Evolutionary conservation across 78 protist genomes (phyloP).

Genomic region (Anaeramoeba flamelloides): DNA sequence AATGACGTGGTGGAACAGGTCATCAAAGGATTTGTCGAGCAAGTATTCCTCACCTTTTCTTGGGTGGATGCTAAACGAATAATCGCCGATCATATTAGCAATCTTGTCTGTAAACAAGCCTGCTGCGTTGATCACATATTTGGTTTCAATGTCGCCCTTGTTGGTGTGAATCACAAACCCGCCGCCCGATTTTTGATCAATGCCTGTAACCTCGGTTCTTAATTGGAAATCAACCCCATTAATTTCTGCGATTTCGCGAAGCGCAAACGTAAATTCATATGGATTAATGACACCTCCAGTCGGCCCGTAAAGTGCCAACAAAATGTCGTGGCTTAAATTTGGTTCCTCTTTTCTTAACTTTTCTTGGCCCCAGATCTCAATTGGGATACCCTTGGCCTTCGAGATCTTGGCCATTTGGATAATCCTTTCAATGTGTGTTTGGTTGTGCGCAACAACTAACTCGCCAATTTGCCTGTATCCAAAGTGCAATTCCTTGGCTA

Average conservation of each 20-base stretch:
- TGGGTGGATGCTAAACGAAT: neutral
- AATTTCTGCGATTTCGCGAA: neutral
- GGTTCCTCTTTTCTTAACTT: neutral
- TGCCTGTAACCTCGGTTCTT: neutral
- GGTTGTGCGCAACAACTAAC: neutral
- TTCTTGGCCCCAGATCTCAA: neutral
- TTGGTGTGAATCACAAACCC: neutral
- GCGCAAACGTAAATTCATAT: neutral
- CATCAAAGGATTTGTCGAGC: neutral
- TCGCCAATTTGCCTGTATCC: neutral
- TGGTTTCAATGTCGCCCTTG: neutral
- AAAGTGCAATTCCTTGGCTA: neutral
- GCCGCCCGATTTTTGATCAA: neutral
- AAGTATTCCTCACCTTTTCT: slow-evolving; percentile 1
- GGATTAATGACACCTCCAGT: slow-evolving; percentile 1
- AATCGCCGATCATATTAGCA: neutral
- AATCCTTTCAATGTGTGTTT: neutral
- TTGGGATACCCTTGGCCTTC: neutral
- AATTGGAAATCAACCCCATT: neutral
- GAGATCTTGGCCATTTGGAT: neutral
- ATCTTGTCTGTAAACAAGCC: neutral
- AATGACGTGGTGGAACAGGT: neutral
- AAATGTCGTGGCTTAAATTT: neutral
- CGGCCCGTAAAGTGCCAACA: neutral
- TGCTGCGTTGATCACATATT: neutral